These are phyloP conservation scores for Picochlorum sp. DNA, from an alignment of 139 green algal species.

Conservation along the genomic window DNA sequence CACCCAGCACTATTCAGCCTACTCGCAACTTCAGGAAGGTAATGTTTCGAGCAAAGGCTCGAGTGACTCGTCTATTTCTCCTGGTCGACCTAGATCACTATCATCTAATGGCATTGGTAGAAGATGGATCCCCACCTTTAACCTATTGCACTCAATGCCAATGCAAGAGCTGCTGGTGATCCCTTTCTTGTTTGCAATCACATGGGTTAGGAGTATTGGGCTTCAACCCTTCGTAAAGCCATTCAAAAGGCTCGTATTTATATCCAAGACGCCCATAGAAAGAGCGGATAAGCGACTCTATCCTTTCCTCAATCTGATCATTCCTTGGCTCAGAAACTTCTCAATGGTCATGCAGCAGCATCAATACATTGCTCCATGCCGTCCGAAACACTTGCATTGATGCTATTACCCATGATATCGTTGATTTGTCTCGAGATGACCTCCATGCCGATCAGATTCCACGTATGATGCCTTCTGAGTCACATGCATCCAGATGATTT, in stretches of 20 bases:
- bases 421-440: no score
- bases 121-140: conserved; percentile 30
- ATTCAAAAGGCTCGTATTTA: conserved; percentile 55
- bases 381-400: no score
- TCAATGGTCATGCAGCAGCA: no score
- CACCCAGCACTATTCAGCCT: conserved; percentile 22
- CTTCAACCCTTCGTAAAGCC: conserved; percentile 64
- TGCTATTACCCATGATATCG: no score
- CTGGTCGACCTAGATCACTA: not conserved
- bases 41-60: conserved; percentile 9
- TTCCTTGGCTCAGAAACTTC: no score
- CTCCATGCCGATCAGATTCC: no score
- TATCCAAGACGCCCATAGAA: conserved; percentile 2
- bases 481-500: no score
- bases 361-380: no score
- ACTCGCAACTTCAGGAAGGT: conserved; percentile 25
- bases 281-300: not conserved
- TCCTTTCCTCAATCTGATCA: no score
- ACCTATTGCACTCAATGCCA: conserved; percentile 25
- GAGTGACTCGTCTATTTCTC: not conserved
- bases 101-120: conserved; percentile 13
- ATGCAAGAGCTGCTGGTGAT: conserved; percentile 33
- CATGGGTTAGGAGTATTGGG: conserved; percentile 40
- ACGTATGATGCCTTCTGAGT: no score
- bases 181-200: conserved; percentile 32